Evolutionary conservation across 73 alveolate species (phyloP), one percentile per base, ranked within the genome.

Genomic region (Paraurostyla sp.): DNA sequence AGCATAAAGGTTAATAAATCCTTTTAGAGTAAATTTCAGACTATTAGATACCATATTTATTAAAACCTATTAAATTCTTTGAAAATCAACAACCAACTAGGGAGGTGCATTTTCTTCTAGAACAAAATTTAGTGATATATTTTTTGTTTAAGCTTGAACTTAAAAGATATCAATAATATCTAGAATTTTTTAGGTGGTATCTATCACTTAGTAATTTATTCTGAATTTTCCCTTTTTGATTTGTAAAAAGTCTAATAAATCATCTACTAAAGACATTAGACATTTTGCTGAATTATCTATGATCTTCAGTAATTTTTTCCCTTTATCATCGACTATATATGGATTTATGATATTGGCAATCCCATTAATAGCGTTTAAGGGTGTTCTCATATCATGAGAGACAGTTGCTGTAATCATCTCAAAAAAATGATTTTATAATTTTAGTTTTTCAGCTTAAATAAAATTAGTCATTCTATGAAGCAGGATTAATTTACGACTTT

Each of bases 21-120:
- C 96, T 85, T 86, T 30, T 1, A 42, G 29, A 16, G 96, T 90
- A 59, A 71, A 90, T 57, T 90, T 90, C 2, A 90, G 43, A 2
- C 93, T 76, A 42, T 90, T 90, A 9, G 80, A 30, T 25, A 90
- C 29, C 41, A 90, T 43, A 46, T 90, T 90, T 22, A 90, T 36
- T 36, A 90, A 22, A 0, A 90, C 80, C 54, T 90, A 48, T n/a
- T 68, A 50, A 0, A 85, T 23, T 52, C 96, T 90, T 3, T 57
- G 45, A n/a, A n/a, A 6, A 49, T 90, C 96, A 16, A 52, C 45
- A 6, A 52, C 25, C 40, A 69, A 49, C 0, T 18, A 15, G 29
- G 35, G 76, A 0, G 92, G 87, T 0, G 54, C 23, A 15, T 51
- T 50, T 0, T 33, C 29, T 27, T 41, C 76, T 41, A 43, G n/a